Evolutionary conservation across 306 rosid genomes (phyloP).

Genomic region (Chamaecrista fasciculata): DNA sequence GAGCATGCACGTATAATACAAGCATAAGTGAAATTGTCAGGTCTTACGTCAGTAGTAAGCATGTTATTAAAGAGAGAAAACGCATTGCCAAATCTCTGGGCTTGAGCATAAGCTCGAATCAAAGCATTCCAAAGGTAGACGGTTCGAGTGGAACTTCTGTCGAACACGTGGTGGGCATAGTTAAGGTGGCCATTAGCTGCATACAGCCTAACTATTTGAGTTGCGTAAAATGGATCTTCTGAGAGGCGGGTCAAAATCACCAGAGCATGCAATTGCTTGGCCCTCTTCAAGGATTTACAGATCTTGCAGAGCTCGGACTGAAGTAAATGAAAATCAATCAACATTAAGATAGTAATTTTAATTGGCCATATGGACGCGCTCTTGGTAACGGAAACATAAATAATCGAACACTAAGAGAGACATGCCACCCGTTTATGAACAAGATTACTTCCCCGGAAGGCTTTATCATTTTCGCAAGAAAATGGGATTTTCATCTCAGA

Average conservation of each 20-base stretch:
- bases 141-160: constrained; percentile 50
- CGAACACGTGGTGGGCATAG: constrained; percentile 62
- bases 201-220: constrained; percentile 54
- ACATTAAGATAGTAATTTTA: constrained; percentile 22
- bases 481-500: not conserved
- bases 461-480: not conserved
- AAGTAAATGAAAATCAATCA: constrained; percentile 42
- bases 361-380: not conserved
- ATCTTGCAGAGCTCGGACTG: constrained; percentile 48
- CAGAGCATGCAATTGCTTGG: constrained; percentile 63
- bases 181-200: constrained; percentile 42
- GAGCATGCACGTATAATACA: constrained; percentile 21
- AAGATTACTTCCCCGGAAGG: not conserved
- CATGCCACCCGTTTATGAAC: not conserved
- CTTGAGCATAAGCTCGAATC: constrained; percentile 71
- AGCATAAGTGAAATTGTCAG: constrained; percentile 41
- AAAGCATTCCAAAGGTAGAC: constrained; percentile 86
- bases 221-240: constrained; percentile 72
- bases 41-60: constrained; percentile 45
- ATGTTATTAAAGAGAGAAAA: constrained; percentile 54
- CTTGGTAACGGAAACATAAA: not conserved
- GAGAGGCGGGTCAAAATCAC: constrained; percentile 52
- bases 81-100: constrained; percentile 47
- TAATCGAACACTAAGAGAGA: not conserved
- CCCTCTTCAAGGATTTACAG: constrained; percentile 50